Conservation (phyloP, 805 yeast genomes). For the Priceomyces castillae region DNA sequence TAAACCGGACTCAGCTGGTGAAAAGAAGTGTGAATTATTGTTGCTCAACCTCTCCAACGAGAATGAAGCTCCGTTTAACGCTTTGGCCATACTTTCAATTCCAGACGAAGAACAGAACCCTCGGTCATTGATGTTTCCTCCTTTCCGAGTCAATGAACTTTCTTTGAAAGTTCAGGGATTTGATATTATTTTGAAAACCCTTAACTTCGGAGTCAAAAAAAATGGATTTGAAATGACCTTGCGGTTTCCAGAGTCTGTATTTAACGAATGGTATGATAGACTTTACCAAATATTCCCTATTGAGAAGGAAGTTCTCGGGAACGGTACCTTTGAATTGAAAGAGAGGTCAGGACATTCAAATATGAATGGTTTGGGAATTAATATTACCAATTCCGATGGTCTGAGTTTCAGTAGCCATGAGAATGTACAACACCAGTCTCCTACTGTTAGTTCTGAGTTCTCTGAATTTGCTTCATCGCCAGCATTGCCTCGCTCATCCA, state of each 20-base stretch:
- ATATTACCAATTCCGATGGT: constrained; percentile 14
- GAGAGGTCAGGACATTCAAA: constrained; percentile 12
- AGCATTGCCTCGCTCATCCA: not conserved
- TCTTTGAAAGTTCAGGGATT: constrained; percentile 17
- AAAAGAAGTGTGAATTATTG: constrained; percentile 25
- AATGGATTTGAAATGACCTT: constrained; percentile 13
- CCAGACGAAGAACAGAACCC: constrained; percentile 15
- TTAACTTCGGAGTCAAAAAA: constrained; percentile 16
- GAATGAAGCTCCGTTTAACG: constrained; percentile 21
- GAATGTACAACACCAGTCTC: not conserved
- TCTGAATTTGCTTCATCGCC: not conserved
- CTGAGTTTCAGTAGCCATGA: not conserved
- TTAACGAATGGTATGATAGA: constrained; percentile 30
- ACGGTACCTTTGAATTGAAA: constrained; percentile 19
- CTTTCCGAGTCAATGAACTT: constrained; percentile 39
- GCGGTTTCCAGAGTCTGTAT: constrained; percentile 13
- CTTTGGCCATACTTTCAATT: constrained; percentile 35
- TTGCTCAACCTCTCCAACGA: constrained; percentile 29
- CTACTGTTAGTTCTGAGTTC: not conserved
- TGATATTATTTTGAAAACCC: constrained; percentile 13
- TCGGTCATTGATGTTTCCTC: constrained; percentile 39
- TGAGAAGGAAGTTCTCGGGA: constrained; percentile 23
- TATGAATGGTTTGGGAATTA: constrained; percentile 35
- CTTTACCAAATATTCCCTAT: constrained; percentile 33
- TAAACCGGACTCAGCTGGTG: constrained; percentile 11